phyloP scores from a whole-genome alignment of 768 basidiomycete genomes.

The Amanita subjunquillea region DNA sequence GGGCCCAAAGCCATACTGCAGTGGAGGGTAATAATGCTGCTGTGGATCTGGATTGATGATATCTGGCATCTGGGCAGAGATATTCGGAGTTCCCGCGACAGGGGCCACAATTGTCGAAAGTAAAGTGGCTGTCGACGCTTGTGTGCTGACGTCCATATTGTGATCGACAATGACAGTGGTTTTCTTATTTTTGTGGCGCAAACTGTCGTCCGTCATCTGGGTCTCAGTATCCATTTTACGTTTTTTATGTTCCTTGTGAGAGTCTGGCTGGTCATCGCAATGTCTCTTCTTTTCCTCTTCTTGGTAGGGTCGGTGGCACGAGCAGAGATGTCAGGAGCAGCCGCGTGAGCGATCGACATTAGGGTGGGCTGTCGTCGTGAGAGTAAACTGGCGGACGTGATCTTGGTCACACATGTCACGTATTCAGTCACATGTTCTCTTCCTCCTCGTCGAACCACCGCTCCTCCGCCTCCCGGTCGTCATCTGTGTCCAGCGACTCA shows the following conservation, averaged over 20 bases:
- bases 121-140: conserved; percentile 45
- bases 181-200: conserved; percentile 15
- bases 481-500: conserved; percentile 50
- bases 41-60: conserved; percentile 7
- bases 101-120: conserved; percentile 59
- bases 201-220: conserved; percentile 1
- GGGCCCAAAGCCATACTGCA: conserved; percentile 8
- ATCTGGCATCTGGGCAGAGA: conserved; percentile 3
- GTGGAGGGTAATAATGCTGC: conserved; percentile 13
- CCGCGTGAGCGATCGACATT: conserved; percentile 20
- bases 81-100: conserved; percentile 38
- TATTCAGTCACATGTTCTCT: conserved; percentile 11
- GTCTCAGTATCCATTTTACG: conserved; percentile 11
- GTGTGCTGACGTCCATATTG: conserved; percentile 9
- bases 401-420: conserved; percentile 6
- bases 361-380: conserved; percentile 27
- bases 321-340: conserved; percentile 11
- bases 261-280: conserved; percentile 17
- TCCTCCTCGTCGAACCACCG: conserved; percentile 70
- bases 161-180: conserved; percentile 12
- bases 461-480: conserved; percentile 55
- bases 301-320: conserved; percentile 14
- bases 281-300: conserved; percentile 31
- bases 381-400: conserved; percentile 4
- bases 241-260: conserved; percentile 25